Evolutionary conservation across 129 eudicot genomes (phyloP), one percentile per base, ranked within the genome.

Genomic region (Scalesia atractyloides): DNA sequence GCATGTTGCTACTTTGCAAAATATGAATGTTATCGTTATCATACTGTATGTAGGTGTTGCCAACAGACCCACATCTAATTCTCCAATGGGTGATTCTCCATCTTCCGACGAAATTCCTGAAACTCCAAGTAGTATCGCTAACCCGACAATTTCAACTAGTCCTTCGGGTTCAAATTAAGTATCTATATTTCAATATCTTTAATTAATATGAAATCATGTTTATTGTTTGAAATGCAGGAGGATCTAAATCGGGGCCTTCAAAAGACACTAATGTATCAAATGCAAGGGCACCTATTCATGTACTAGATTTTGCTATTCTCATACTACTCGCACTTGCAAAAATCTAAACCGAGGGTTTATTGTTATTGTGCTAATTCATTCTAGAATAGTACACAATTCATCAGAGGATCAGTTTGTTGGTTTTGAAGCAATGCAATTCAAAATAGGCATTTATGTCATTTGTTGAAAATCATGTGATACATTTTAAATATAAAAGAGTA

Each of bases 221-320:
- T 34, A 1, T 34, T 26, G 14, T 49, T 17, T 43, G 17, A 22
- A 65, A 54, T 49, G 76, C 77, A 78, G 86, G 86, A 51, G 86
- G 82, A 34, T 77, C 91, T 8, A 86, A 80, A 51, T 73, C 81
- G 12, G 60, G 17, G 2, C 59, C 77, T 59, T 72, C 76, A 59
- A 3, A 24, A 18, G 33, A 59, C 41, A 78, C 64, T 17, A 56
- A 68, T 72, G 71, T 80, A 54, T 73, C 84, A 0, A 51, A 19
- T 12, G 83, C 43, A 2, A 64, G 7, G 63, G 69, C 59, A 9
- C 51, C 86, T 9, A 26, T 44, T 49, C 69, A 56, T 19, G 52
- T 78, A 1, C 63, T 74, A 36, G 19, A 57, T 15, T 34, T 72
- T n/a, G 53, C 78, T 43, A 66, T 86, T 60, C 47, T 81, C 50